Conservation (phyloP, 441 rosid genomes). For the Croton laevigatus region DNA sequence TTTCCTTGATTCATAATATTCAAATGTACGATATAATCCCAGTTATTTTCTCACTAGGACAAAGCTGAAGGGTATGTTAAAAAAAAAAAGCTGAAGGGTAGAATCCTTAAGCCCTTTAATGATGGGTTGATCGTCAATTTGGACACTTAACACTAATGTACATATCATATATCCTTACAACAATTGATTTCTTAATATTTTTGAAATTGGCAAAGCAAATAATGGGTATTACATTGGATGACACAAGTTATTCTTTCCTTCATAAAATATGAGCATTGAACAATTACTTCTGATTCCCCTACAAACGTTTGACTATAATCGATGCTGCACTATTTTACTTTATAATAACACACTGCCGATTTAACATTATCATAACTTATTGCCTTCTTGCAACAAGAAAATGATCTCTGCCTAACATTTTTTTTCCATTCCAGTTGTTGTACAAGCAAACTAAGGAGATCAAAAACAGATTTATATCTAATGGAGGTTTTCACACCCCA, state of each 20-base stretch:
- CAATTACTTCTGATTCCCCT: not conserved
- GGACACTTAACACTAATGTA: not conserved
- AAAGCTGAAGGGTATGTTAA: not conserved
- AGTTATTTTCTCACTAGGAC: not conserved
- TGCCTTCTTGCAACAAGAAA: slow-evolving; percentile 65
- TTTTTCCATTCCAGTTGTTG: slow-evolving; percentile 52
- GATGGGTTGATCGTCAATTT: not conserved
- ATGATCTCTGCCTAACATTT: slow-evolving; percentile 76
- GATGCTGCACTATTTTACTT: not conserved
- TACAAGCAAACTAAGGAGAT: slow-evolving; percentile 50
- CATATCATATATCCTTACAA: not conserved
- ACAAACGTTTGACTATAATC: not conserved
- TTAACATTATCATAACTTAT: too few species aligned
- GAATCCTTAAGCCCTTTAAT: not conserved
- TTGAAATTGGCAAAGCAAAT: not conserved
- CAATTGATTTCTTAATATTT: not conserved
- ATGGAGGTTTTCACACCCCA: slow-evolving; percentile 55
- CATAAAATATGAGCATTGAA: not conserved
- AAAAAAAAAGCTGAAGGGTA: too few species aligned
- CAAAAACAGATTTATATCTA: slow-evolving; percentile 51
- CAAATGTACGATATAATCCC: not conserved
- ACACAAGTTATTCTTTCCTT: not conserved
- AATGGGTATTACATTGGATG: not conserved
- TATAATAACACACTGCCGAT: not conserved
- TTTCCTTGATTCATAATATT: not conserved